These are phyloP conservation scores for Dendrobium officinale DNA, from an alignment of 106 monocot genomes.

Conservation along the genomic window DNA sequence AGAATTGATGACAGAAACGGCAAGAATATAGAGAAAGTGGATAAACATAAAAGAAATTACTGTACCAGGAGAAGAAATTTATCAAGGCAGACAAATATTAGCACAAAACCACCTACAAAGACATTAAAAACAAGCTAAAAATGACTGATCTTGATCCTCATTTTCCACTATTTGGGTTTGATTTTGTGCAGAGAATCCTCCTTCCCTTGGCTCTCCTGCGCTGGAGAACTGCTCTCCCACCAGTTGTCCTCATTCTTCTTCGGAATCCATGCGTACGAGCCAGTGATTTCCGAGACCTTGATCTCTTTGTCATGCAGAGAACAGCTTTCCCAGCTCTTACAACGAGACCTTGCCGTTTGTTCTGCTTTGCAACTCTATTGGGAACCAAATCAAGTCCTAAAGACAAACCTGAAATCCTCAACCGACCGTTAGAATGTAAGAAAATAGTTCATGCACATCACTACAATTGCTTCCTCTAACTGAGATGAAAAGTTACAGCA, in stretches of 20 bases:
- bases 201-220: conserved; percentile 82
- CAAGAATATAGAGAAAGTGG: no score
- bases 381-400: conserved; percentile 33
- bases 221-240: conserved; percentile 57
- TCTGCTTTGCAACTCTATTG: conserved; percentile 2
- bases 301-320: conserved; percentile 76
- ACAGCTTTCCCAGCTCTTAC: conserved; percentile 66
- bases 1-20: no score
- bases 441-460: no score
- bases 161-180: conserved; percentile 61
- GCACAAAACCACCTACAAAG: not conserved
- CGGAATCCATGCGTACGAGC: conserved; percentile 90
- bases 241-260: conserved; percentile 58
- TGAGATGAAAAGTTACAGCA: not conserved
- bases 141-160: conserved; percentile 7
- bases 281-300: conserved; percentile 83
- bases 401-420: conserved; percentile 43
- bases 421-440: not conserved
- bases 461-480: not conserved
- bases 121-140: not conserved
- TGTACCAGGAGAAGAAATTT: no score
- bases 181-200: conserved; percentile 86
- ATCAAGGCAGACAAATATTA: not conserved
- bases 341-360: conserved; percentile 33
- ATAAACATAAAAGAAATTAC: no score